phyloP scores from a whole-genome alignment of 1,284 basidiomycete species.

The Trichosporon coremiiforme region DNA sequence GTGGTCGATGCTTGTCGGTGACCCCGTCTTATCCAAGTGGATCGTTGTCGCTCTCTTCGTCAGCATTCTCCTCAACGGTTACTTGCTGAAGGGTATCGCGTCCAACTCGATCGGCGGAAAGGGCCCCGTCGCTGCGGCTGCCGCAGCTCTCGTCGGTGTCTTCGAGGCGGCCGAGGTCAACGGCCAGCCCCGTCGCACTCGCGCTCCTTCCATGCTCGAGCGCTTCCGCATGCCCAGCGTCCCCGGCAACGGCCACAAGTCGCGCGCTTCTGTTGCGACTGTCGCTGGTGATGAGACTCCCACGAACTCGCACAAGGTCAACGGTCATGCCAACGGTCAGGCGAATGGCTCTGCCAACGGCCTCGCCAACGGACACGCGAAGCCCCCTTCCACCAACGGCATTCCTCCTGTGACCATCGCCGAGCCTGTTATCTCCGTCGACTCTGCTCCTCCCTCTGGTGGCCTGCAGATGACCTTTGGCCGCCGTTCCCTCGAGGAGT shows the following conservation, averaged over 20 bases:
- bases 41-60: slow-evolving; percentile 86
- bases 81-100: slow-evolving; percentile 76
- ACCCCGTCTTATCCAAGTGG: slow-evolving; percentile 94
- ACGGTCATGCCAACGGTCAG: slow-evolving; percentile 25
- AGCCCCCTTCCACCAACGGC: slow-evolving; percentile 29
- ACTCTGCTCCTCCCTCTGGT: slow-evolving; percentile 20
- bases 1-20: slow-evolving; percentile 94
- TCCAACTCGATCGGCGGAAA: slow-evolving; percentile 56
- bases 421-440: slow-evolving; percentile 27
- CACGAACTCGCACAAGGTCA: slow-evolving; percentile 21
- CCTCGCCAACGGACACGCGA: slow-evolving; percentile 34
- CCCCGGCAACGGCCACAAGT: slow-evolving; percentile 19
- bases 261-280: slow-evolving; percentile 4
- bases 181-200: slow-evolving; percentile 23
- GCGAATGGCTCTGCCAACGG: slow-evolving; percentile 26
- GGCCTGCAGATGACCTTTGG: slow-evolving; percentile 30
- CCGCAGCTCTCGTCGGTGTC: slow-evolving; percentile 57
- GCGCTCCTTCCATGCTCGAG: slow-evolving; percentile 29
- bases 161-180: slow-evolving; percentile 43
- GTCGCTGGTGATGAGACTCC: slow-evolving; percentile 36
- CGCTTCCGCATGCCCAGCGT: slow-evolving; percentile 23
- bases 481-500: slow-evolving; percentile 71
- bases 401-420: slow-evolving; percentile 31
- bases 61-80: slow-evolving; percentile 89
- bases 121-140: slow-evolving; percentile 58